Evolutionary conservation across 2,329 filamentous ascomycete species (phyloP).

Genomic region (Alternaria sp.): DNA sequence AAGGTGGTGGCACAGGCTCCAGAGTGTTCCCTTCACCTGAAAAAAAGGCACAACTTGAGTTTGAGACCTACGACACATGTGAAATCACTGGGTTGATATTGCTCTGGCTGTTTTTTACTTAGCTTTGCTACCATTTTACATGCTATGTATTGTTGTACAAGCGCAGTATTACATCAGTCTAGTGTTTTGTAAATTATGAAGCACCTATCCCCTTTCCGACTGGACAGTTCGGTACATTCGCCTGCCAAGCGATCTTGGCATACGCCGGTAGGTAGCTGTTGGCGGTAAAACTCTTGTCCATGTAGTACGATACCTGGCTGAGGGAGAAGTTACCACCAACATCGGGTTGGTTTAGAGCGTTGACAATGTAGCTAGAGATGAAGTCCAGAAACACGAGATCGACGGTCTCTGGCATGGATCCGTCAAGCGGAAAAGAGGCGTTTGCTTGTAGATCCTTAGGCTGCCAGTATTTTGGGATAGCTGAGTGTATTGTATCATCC

Average conservation of each 20-base stretch:
- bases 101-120: neutral
- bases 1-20: neutral
- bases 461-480: slow-evolving; percentile 58
- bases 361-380: slow-evolving; percentile 49
- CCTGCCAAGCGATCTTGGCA: slow-evolving; percentile 54
- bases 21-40: neutral
- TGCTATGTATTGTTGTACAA: neutral
- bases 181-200: neutral
- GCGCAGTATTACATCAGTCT: neutral
- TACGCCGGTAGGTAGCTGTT: slow-evolving; percentile 55
- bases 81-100: neutral
- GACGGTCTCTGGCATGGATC: slow-evolving; percentile 56
- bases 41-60: neutral
- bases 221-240: slow-evolving; percentile 52
- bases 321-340: slow-evolving; percentile 46
- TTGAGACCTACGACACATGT: neutral
- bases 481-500: slow-evolving; percentile 64
- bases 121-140: neutral
- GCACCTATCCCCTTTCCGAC: slow-evolving; percentile 48
- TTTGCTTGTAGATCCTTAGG: slow-evolving; percentile 62
- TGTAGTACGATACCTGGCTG: slow-evolving; percentile 49
- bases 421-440: slow-evolving; percentile 58
- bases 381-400: slow-evolving; percentile 66
- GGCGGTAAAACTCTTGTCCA: slow-evolving; percentile 54
- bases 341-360: slow-evolving; percentile 44